Evolutionary conservation across 202 grass and related monocot genomes (phyloP), one percentile per base, ranked within the genome.

Genomic region (Setaria italica): DNA sequence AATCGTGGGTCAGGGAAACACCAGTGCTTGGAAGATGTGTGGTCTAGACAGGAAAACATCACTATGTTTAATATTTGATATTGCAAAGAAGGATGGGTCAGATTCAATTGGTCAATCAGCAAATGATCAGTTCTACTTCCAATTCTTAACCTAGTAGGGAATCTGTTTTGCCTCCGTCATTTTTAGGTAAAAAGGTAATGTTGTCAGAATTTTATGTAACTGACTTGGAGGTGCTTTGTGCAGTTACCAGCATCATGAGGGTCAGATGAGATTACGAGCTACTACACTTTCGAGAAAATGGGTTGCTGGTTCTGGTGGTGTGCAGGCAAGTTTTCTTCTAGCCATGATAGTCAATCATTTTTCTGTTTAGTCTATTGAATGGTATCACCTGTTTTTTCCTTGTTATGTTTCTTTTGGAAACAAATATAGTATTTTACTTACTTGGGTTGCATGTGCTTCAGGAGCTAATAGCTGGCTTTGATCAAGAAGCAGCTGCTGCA

Each of bases 21-120:
- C 96, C 47, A 98, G 88, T 12, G 96, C 93, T 76, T 98, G 96
- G 96, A 98, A 98, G 84, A 94, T 98, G 96, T 98, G 93, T 82
- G 96, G 96, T 82, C 88, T 98, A 60, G 96, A 98, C 85, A 91
- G 90, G 70, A 94, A 94, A 90, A 98, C 93, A 87, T 94, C 96
- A 58, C 85, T 95, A n/a, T 98, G 93, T 77, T 88, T 98, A 48
- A 50, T 95, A 80, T 95, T 92, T 89, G 90, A 95, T 77, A 90
- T 98, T 83, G 85, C 91, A 59, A 95, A 77, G 81, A 95, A 98
- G 77, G 90, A 90, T 74, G 90, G 88, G 32, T 82, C 93, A 74
- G 87, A 98, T 77, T 73, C 93, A 62, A 64, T 82, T 68, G 81
- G 74, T 74, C 93, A 94, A 78, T 83, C 90, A 78, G 84, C 91